Evolutionary conservation across 352 stramenopile species (phyloP), one percentile per base, ranked within the genome.

Genomic region (Globisporangium orthogonon): DNA sequence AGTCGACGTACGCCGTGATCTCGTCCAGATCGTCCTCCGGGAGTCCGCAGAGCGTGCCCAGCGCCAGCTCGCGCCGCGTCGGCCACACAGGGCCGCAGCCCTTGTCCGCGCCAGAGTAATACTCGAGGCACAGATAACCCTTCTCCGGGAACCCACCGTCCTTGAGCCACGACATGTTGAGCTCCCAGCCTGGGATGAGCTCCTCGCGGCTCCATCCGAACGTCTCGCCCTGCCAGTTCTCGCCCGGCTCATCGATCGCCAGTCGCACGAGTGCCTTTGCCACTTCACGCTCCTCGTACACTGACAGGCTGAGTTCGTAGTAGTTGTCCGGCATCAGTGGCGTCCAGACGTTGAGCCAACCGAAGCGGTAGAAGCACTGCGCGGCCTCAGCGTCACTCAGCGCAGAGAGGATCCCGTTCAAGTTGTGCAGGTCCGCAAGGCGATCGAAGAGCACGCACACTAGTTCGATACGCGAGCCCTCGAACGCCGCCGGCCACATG

Each of bases 141-240:
- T 89, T 90, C 46, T 92, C 78, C 4, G 80, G 78, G 54, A 90
- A 89, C 1, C 76, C 78, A 28, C 80, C 76, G 58, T 92, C 83
- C 59, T 87, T 88, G 45, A 89, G 70, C 83, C 83, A 92, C 52
- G 76, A 87, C 50, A 84, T 64, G 45, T 90, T 90, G 56, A 92
- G 78, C 56, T 90, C 76, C 83, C 83, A 92, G 18, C 83, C 83
- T 0, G 83, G 83, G 29, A 92, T 85, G 37, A 79, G 71, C 62
- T 92, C 80, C n/a, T 83, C 76, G 29, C 79, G 76, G 35, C 72
- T 86, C 83, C 79, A 90, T 13, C 79, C 79, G 60, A 90, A 92
- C 9, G 71, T 89, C 56, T 90, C 78, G 11, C 66, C 63, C 58
- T 87, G 78, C 83, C 83, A 92, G 61, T 92, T 92, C 61, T 92